phyloP scores from a whole-genome alignment of 805 yeast species.

The Maudiozyma saulgeensis region DNA sequence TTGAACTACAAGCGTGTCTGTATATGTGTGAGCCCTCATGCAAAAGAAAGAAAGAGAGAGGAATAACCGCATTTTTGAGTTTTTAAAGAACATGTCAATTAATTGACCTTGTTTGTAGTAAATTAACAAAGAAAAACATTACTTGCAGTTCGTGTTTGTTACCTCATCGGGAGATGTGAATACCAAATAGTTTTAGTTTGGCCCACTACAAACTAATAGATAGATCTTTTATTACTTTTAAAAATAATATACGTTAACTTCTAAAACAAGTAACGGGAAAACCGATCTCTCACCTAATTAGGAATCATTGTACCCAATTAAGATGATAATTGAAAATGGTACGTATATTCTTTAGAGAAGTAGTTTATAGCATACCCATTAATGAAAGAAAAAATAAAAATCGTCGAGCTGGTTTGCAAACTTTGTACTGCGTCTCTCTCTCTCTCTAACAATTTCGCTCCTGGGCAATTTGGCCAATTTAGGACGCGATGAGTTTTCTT shows the following conservation, averaged over 20 bases:
- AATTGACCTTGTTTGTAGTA: neutral
- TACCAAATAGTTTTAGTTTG: neutral
- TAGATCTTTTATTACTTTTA: neutral
- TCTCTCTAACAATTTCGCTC: no score
- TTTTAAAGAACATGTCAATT: neutral
- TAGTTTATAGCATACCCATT: neutral
- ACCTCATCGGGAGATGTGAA: neutral
- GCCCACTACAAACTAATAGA: neutral
- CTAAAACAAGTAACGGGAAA: neutral
- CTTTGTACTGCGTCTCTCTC: no score
- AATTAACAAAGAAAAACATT: neutral
- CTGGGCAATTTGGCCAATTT: neutral
- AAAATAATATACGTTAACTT: neutral
- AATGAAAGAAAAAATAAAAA: neutral
- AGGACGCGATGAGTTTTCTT: neutral
- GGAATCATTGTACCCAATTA: neutral
- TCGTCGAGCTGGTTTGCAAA: no score
- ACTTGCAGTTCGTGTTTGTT: neutral
- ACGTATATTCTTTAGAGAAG: neutral
- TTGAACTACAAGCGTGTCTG: no score
- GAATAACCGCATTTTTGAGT: neutral
- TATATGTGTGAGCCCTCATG: neutral
- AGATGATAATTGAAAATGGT: neutral
- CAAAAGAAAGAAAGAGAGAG: neutral
- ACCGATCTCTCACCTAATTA: neutral